These are phyloP conservation scores for Salix koriyanagi DNA, from an alignment of 345 rosid species.

Conservation along the genomic window DNA sequence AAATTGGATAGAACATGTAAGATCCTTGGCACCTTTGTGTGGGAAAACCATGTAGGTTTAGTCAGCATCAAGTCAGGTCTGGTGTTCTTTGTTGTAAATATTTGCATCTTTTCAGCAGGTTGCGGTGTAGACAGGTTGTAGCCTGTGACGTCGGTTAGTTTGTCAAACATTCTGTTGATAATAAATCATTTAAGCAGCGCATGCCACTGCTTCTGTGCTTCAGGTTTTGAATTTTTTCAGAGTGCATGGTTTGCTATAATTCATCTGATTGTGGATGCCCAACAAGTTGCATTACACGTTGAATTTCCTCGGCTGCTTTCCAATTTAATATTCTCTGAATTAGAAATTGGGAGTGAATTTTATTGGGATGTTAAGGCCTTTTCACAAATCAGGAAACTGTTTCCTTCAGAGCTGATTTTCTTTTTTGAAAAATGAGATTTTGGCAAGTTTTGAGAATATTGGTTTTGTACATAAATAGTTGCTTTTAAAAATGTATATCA, in stretches of 20 bases:
- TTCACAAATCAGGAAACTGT: background rate
- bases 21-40: background rate
- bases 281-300: background rate
- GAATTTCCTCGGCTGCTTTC: background rate
- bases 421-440: no score
- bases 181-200: conserved; percentile 22
- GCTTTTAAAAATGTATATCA: no score
- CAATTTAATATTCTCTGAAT: no score
- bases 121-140: conserved; percentile 30
- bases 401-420: background rate
- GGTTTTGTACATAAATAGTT: no score
- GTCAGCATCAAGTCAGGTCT: conserved; percentile 29
- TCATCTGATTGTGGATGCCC: background rate
- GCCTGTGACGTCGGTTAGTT: conserved; percentile 27
- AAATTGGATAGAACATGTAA: conserved; percentile 5
- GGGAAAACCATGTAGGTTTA: conserved; percentile 24
- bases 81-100: conserved; percentile 42
- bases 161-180: conserved; percentile 38
- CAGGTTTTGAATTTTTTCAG: background rate
- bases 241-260: background rate
- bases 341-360: background rate
- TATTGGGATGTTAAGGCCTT: background rate
- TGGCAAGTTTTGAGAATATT: no score
- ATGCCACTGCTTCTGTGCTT: background rate
- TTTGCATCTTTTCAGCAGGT: conserved; percentile 17